Conservation (phyloP, 1,284 basidiomycete species). For the Butyriboletus appendiculatus region DNA sequence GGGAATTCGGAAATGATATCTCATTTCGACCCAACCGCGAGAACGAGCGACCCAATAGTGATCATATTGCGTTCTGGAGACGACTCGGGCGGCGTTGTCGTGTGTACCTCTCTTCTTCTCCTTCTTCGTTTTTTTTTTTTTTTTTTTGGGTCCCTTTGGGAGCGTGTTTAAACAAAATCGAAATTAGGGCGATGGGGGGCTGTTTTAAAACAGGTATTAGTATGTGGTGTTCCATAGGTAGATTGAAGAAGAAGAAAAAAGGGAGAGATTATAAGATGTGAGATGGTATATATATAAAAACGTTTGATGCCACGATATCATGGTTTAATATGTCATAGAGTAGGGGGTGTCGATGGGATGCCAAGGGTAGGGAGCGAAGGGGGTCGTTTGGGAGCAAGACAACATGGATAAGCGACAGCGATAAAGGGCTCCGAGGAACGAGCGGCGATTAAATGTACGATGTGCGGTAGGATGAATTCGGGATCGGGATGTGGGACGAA, state of each 20-base stretch:
- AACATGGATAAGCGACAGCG: constrained; percentile 27
- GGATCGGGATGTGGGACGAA: constrained; percentile 1
- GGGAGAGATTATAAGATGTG: constrained; percentile 1
- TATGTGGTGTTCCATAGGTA: constrained; percentile 22
- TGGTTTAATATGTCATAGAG: not conserved
- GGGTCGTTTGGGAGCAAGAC: constrained; percentile 14
- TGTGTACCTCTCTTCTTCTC: not conserved
- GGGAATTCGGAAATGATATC: too few relatives aligned
- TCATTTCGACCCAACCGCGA: too few relatives aligned
- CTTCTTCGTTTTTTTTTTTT: not conserved
- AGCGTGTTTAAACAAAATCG: not conserved
- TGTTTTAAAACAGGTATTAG: constrained; percentile 18
- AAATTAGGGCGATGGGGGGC: not conserved
- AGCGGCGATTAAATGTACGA: constrained; percentile 26
- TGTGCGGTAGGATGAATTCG: constrained; percentile 11
- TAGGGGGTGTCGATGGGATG: not conserved
- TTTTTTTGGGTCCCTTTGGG: not conserved
- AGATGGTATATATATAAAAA: not conserved
- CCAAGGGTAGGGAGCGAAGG: not conserved
- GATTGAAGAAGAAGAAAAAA: not conserved
- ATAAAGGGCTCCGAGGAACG: not conserved
- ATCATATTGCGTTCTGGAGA: too few relatives aligned
- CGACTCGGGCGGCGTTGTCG: too few relatives aligned
- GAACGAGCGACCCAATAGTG: too few relatives aligned
- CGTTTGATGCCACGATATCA: not conserved